Percentiles rank a stretch among this genome's conserved stretches.
Conservation (phyloP, 1,139 yeast species). For the Debaryomyces psychrophilus region DNA sequence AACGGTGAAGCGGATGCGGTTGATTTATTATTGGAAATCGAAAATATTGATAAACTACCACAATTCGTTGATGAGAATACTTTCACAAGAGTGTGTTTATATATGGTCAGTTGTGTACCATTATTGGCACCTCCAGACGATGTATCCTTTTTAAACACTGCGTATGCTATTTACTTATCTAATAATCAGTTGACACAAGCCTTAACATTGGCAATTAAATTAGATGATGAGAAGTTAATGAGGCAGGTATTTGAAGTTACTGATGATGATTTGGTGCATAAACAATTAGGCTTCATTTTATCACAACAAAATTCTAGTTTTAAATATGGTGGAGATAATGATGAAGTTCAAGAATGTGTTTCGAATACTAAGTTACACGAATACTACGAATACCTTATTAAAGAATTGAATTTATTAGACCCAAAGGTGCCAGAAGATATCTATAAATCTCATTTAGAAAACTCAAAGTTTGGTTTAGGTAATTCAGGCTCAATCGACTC, state of each 20-base stretch:
- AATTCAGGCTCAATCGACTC: constrained; percentile 76
- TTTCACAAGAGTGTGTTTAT: constrained; percentile 85
- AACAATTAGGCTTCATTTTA: constrained; percentile 88
- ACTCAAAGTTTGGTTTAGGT: constrained; percentile 57
- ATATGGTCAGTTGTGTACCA: constrained; percentile 95
- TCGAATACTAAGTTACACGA: constrained; percentile 80
- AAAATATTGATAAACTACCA: constrained; percentile 79
- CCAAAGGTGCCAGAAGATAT: constrained; percentile 96
- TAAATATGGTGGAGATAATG: constrained; percentile 63
- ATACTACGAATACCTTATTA: constrained; percentile 76
- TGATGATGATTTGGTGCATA: constrained; percentile 70
- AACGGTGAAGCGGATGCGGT: constrained; percentile 99
- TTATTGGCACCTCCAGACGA: constrained; percentile 96
- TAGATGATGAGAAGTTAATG: constrained; percentile 80
- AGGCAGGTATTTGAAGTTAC: constrained; percentile 79
- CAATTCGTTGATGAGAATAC: constrained; percentile 85
- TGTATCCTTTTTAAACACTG: constrained; percentile 81
- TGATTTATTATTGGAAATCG: constrained; percentile 87
- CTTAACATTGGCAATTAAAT: constrained; percentile 80
- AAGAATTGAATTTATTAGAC: constrained; percentile 83
- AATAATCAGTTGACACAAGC: constrained; percentile 89
- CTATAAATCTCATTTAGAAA: constrained; percentile 87
- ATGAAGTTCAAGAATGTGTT: constrained; percentile 82
- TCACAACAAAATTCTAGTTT: constrained; percentile 87
- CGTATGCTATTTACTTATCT: constrained; percentile 81